phyloP scores from a whole-genome alignment of 2,329 filamentous ascomycete genomes.

The Endothia cerciana region DNA sequence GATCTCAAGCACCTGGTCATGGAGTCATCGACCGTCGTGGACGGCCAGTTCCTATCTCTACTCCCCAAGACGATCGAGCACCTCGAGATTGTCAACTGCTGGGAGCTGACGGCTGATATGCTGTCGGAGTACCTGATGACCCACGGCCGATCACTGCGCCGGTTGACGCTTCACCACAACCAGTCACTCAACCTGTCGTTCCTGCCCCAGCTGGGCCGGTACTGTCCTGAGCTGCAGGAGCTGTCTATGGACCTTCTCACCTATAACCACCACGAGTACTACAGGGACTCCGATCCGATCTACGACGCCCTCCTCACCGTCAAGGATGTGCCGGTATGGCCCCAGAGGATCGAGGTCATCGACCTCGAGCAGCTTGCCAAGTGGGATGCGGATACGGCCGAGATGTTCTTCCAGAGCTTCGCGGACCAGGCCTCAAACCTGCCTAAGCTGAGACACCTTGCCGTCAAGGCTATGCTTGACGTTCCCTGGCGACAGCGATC shows the following conservation, averaged over 20 bases:
- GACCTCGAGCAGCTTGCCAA: slow-evolving; percentile 79
- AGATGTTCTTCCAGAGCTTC: slow-evolving; percentile 79
- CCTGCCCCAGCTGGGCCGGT: slow-evolving; percentile 64
- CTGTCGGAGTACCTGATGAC: slow-evolving; percentile 67
- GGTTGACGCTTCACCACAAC: slow-evolving; percentile 76
- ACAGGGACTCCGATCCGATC: slow-evolving; percentile 73
- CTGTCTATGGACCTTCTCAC: slow-evolving; percentile 81
- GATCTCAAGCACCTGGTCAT: slow-evolving; percentile 70
- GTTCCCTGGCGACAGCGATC: slow-evolving; percentile 82
- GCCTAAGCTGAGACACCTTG: slow-evolving; percentile 68
- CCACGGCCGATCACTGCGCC: slow-evolving; percentile 69
- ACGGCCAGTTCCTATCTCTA: slow-evolving; percentile 67
- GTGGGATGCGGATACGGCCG: slow-evolving; percentile 70
- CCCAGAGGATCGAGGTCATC: slow-evolving; percentile 68
- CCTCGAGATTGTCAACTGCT: slow-evolving; percentile 79
- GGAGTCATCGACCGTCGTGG: slow-evolving; percentile 74
- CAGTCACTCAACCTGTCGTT: slow-evolving; percentile 78
- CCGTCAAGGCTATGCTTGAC: slow-evolving; percentile 78
- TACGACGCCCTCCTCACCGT: slow-evolving; percentile 71
- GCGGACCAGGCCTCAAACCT: slow-evolving; percentile 71
- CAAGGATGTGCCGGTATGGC: slow-evolving; percentile 77
- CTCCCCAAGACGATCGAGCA: slow-evolving; percentile 69
- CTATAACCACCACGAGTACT: slow-evolving; percentile 69
- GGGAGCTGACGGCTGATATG: slow-evolving; percentile 69
- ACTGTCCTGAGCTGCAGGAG: slow-evolving; percentile 72